Conservation (phyloP, 2,329 filamentous ascomycete genomes). For the Delphinella strobiligena region DNA sequence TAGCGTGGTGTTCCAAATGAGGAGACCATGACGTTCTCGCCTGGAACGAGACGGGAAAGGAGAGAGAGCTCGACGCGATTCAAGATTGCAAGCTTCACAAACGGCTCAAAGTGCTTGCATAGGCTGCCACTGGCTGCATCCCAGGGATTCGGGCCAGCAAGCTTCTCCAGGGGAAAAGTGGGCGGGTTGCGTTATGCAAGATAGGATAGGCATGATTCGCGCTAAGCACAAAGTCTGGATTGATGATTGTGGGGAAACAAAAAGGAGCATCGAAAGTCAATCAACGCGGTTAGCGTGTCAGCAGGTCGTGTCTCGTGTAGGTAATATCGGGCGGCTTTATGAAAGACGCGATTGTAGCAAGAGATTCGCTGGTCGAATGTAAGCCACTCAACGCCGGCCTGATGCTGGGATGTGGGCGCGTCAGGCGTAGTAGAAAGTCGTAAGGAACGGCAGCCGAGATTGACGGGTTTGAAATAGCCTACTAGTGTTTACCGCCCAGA, state of each 20-base stretch:
- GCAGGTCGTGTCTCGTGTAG: background rate
- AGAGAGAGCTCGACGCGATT: no score
- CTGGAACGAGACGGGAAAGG: background rate
- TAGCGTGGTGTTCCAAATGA: no score
- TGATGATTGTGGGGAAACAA: background rate
- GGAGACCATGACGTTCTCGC: background rate
- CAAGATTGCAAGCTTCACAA: background rate
- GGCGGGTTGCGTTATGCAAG: no score
- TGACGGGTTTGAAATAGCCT: background rate
- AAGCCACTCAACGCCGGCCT: background rate
- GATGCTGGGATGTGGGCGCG: background rate
- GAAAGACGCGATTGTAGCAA: background rate
- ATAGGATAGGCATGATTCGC: no score
- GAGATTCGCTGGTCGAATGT: background rate
- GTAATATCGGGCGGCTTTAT: background rate
- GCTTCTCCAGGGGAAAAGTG: no score
- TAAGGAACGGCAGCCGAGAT: background rate
- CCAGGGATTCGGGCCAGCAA: background rate
- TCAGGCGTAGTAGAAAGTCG: no score
- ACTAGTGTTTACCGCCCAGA: background rate
- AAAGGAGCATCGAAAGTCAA: background rate
- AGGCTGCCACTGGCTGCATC: background rate
- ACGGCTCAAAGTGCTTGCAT: background rate
- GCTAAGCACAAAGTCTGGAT: background rate
- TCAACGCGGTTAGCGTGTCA: background rate